Conservation (phyloP, 148 eudicot species). For the Dysphania ambrosioides region DNA sequence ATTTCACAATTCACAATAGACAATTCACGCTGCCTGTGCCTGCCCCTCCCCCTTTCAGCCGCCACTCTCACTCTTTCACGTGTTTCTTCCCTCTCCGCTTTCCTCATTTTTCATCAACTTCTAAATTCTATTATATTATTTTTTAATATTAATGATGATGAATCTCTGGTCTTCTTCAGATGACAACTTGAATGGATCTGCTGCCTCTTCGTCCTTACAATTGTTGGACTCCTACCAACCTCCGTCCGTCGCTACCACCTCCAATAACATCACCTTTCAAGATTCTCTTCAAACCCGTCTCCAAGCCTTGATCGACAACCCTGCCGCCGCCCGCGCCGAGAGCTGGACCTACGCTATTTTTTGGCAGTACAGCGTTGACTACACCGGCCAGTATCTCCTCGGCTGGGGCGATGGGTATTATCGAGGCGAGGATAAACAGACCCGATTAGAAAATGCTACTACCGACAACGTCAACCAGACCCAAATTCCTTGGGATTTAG, state of each 20-base stretch:
- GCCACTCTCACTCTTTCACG: slow-evolving; percentile 24
- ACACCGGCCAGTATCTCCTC: slow-evolving; percentile 33
- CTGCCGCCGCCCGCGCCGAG: slow-evolving; percentile 19
- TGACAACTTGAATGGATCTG: not conserved
- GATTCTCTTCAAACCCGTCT: slow-evolving; percentile 75
- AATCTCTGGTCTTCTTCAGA: slow-evolving; percentile 28
- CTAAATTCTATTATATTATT: not conserved
- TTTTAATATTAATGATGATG: slow-evolving; percentile 32
- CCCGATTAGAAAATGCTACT: slow-evolving; percentile 3
- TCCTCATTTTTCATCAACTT: slow-evolving; percentile 37
- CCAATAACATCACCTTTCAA: slow-evolving; percentile 20
- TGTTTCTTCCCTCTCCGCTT: slow-evolving; percentile 19
- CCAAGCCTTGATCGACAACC: slow-evolving; percentile 57
- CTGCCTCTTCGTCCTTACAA: slow-evolving; percentile 7
- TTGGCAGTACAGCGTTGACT: slow-evolving; percentile 64
- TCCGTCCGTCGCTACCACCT: slow-evolving; percentile 25
- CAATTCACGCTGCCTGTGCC: slow-evolving; percentile 33
- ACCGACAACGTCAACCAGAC: too few species aligned
- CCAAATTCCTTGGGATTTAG: slow-evolving; percentile 17
- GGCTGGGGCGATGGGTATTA: slow-evolving; percentile 96
- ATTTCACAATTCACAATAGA: slow-evolving; percentile 14
- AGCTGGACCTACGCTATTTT: slow-evolving; percentile 93
- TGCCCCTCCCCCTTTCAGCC: not conserved
- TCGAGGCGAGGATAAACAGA: slow-evolving; percentile 45
- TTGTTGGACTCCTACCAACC: slow-evolving; percentile 40